A percentile compares a stretch with the other conserved stretches of the same genome.
These are phyloP conservation scores for Podosphaera leucotricha DNA, from an alignment of 2,329 filamentous ascomycete species.

Conservation along the genomic window DNA sequence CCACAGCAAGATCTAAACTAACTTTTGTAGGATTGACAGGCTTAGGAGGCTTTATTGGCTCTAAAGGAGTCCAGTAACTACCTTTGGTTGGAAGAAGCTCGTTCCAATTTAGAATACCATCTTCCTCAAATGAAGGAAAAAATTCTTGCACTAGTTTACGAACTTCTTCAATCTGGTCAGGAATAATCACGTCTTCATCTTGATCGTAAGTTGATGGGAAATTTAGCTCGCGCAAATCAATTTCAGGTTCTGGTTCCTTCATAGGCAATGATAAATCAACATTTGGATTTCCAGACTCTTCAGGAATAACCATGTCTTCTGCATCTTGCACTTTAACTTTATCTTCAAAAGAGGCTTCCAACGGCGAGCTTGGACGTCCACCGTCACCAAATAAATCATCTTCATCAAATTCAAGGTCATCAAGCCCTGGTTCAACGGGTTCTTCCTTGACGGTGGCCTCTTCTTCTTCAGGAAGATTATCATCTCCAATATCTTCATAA, in stretches of 20 bases:
- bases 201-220: conserved; percentile 19
- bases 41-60: conserved; percentile 56
- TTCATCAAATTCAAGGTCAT: conserved; percentile 32
- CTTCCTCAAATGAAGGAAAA: conserved; percentile 60
- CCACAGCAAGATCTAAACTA: conserved; percentile 60
- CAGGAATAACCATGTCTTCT: not conserved
- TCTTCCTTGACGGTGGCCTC: conserved; percentile 17
- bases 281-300: conserved; percentile 4
- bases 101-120: conserved; percentile 55
- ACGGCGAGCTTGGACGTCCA: conserved; percentile 16
- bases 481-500: conserved; percentile 76
- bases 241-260: conserved; percentile 5
- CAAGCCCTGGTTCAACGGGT: conserved; percentile 13
- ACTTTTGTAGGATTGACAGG: conserved; percentile 69
- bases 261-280: conserved; percentile 3
- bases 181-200: conserved; percentile 37
- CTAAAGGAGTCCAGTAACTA: conserved; percentile 56
- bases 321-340: conserved; percentile 7
- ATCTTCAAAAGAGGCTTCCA: conserved; percentile 13
- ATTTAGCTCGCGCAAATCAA: conserved; percentile 20
- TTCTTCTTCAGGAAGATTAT: conserved; percentile 68
- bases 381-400: conserved; percentile 48
- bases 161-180: conserved; percentile 46
- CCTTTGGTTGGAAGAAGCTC: conserved; percentile 63
- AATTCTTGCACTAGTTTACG: conserved; percentile 56